These are phyloP conservation scores for Neonectria sp. DNA, from an alignment of 2,329 filamentous ascomycete genomes.

Conservation along the genomic window DNA sequence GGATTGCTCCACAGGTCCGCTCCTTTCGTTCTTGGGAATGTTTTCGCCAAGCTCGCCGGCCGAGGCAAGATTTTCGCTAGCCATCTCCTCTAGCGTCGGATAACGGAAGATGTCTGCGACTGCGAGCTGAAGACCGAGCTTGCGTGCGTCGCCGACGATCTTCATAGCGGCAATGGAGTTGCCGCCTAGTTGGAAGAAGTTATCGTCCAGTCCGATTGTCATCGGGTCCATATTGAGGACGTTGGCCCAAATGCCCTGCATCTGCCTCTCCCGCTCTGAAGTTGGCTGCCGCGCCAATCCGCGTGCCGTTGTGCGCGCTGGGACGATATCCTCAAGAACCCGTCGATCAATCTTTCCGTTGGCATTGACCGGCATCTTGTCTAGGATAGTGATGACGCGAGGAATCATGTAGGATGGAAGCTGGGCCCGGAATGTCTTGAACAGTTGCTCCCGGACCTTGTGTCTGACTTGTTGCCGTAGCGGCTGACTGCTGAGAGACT, in stretches of 20 bases:
- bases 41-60: slow-evolving; percentile 18
- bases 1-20: slow-evolving; percentile 11
- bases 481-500: slow-evolving; percentile 8
- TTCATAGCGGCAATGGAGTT: slow-evolving; percentile 66
- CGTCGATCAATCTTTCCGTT: slow-evolving; percentile 47
- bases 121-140: slow-evolving; percentile 55
- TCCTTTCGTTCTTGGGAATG: background rate
- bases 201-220: slow-evolving; percentile 58
- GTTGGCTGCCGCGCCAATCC: slow-evolving; percentile 9
- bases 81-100: slow-evolving; percentile 6
- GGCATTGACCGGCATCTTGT: slow-evolving; percentile 45
- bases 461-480: slow-evolving; percentile 3
- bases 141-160: slow-evolving; percentile 59
- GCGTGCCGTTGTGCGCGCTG: background rate
- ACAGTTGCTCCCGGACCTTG: background rate
- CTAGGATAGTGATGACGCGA: slow-evolving; percentile 36
- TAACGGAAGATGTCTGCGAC: slow-evolving; percentile 34
- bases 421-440: slow-evolving; percentile 13
- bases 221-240: slow-evolving; percentile 52
- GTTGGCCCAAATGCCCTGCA: slow-evolving; percentile 55
- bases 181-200: slow-evolving; percentile 65
- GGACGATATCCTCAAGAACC: slow-evolving; percentile 15
- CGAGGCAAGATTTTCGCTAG: slow-evolving; percentile 15
- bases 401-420: slow-evolving; percentile 49
- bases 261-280: slow-evolving; percentile 29